phyloP scores from a whole-genome alignment of 345 rosid genomes.

The Gossypium anomalum region DNA sequence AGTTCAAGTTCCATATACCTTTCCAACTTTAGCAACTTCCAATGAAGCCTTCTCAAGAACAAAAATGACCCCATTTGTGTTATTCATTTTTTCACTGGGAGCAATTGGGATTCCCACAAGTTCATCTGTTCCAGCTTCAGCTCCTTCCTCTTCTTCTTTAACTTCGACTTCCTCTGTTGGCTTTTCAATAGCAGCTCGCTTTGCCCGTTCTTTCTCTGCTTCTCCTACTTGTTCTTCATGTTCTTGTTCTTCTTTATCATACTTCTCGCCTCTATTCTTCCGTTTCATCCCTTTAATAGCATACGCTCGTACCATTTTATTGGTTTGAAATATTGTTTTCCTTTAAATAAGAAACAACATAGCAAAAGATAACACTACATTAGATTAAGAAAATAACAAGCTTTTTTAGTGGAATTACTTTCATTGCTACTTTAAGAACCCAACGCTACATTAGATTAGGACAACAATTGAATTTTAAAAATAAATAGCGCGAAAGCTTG shows the following conservation, averaged over 20 bases:
- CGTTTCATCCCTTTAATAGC: slow-evolving; percentile 59
- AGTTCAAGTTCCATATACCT: slow-evolving; percentile 33
- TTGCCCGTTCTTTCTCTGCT: slow-evolving; percentile 27
- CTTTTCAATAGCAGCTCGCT: slow-evolving; percentile 21
- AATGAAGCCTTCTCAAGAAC: slow-evolving; percentile 69
- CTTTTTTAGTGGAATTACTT: no score
- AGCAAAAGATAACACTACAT: not conserved
- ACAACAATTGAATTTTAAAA: not conserved
- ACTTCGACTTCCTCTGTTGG: slow-evolving; percentile 17
- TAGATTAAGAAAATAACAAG: not conserved
- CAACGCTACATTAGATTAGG: not conserved
- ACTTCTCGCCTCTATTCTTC: slow-evolving; percentile 55
- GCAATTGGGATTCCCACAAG: slow-evolving; percentile 37
- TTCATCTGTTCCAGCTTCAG: slow-evolving; percentile 22
- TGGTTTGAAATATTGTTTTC: not conserved
- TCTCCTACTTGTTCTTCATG: slow-evolving; percentile 21
- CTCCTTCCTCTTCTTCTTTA: slow-evolving; percentile 21
- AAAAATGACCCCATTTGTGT: slow-evolving; percentile 49
- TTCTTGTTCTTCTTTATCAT: slow-evolving; percentile 35
- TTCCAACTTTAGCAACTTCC: slow-evolving; percentile 97
- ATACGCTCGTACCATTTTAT: slow-evolving; percentile 61
- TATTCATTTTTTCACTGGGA: slow-evolving; percentile 24
- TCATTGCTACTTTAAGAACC: no score
- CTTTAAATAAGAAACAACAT: not conserved
- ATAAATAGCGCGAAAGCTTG: not conserved